Evolutionary conservation across 2,329 filamentous ascomycete genomes (phyloP).

Genomic region (Dothiorella sarmentorum): DNA sequence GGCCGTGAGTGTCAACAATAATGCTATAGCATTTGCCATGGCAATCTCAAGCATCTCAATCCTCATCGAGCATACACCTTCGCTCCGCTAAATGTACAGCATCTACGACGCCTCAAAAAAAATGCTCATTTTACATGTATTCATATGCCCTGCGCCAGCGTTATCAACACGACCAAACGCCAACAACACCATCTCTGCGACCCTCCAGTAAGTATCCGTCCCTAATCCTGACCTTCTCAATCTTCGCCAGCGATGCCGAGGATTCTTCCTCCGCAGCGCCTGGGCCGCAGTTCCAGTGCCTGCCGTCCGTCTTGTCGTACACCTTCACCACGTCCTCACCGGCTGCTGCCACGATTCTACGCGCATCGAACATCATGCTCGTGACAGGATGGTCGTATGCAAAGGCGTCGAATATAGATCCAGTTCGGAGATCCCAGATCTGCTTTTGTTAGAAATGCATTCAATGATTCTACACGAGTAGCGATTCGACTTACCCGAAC

Average conservation of each 20-base stretch:
- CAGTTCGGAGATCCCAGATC: conserved; percentile 98
- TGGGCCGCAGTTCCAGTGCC: conserved; percentile 94
- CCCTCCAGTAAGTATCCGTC: conserved; percentile 95
- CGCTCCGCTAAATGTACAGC: conserved; percentile 1
- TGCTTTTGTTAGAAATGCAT: conserved; percentile 38
- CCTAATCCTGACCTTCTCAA: conserved; percentile 85
- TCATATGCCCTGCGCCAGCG: background rate
- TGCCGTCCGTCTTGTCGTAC: conserved; percentile 93
- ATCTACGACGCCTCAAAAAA: conserved; percentile 1
- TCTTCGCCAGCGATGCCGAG: conserved; percentile 51
- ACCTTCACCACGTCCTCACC: conserved; percentile 95
- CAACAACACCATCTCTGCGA: conserved; percentile 79
- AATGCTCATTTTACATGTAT: conserved; percentile 10
- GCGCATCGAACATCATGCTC: conserved; percentile 94
- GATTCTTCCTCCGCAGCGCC: conserved; percentile 66
- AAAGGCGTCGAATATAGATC: conserved; percentile 92
- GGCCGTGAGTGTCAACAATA: background rate
- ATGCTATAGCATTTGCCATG: no score
- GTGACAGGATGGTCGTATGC: conserved; percentile 90
- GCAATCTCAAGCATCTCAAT: background rate
- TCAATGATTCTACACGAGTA: conserved; percentile 1
- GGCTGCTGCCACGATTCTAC: conserved; percentile 84
- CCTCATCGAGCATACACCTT: background rate
- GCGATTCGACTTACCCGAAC: conserved; percentile 71
- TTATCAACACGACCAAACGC: conserved; percentile 64